Evolutionary conservation across 495 filamentous ascomycete species (phyloP), one percentile per base, ranked within the genome.

Genomic region (Chlorociboria aeruginascens): DNA sequence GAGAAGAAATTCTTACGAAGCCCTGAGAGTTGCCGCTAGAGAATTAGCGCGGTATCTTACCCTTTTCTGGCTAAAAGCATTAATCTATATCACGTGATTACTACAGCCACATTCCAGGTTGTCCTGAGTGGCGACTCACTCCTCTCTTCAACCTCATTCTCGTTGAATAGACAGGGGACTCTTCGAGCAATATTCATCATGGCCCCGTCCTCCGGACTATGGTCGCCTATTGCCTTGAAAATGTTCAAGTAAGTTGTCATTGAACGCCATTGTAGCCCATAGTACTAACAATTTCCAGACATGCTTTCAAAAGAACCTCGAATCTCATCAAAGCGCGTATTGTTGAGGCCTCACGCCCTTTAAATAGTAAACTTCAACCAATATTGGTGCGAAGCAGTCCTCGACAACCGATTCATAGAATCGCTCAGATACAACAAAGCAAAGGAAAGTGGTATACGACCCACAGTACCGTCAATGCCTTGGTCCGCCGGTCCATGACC

Each of bases 361-460:
- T 67, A 30, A 64, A 69, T 45, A 54, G 58, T 43, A 66, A 70
- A 43, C 60, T 75, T 54, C 71, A 76, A 57, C 72, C 68, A 53
- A 63, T 71, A 45, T 57, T 65, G 52, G 63, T 70, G 45, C 71
- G 71, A 51, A 71, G 65, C 55, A 49, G 66, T 17, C 67, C 76
- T 13, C 71, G 76, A 47, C 85, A 89, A 49, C 83, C 87, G 16
- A 68, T 90, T 57, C 80, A 84, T 58, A 83, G 77, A 4, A 67
- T 69, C 20, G 86, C 86, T 7, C 72, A 76, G 38, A 77, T 92
- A 44, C 81, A 81, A 45, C 83, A 86, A 61, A 70, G 74, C 51
- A 84, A 84, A 56, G 69, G 63, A 40, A 72, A 83, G 56, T 85
- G 83, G 72, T 85, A 81, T 67, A 83, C 80, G 34, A 86, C 83